Base-by-base conservation (phyloP, 495 filamentous ascomycete genomes). In the Xylaria castorea region DNA sequence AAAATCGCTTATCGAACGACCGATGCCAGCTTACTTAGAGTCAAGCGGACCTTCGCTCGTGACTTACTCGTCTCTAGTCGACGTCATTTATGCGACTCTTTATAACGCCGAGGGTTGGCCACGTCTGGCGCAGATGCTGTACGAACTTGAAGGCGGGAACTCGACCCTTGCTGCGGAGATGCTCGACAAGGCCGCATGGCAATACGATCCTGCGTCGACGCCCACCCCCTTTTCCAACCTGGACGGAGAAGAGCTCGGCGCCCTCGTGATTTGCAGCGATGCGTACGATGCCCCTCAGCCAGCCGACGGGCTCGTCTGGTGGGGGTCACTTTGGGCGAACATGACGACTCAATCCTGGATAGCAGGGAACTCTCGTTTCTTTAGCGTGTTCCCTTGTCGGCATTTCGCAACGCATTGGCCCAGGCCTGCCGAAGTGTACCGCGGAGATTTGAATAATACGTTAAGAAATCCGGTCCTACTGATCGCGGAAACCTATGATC, bases 401-500 rank as follows among this genome's bases (percentile, higher is more conserved):
- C 82, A 83, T 70, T 86, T 82, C 63, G 50, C 40, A 9, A 78
- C 72, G 1, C 83, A 84, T 63, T 86, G 84, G 84, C 83, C 84
- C 9, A 25, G 77, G 11, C 82, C 82, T 11, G 82, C 81, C 0
- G 84, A 83, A 58, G 81, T 85, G 5, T 85, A 82, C 66, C 82
- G 84, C 22, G 83, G 82, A 8, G 79, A 83, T 55, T 73, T 86
- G 36, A 80, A 81, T 71, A 73, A 81, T 60, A 82, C 80, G 0
- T 79, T 86, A 20, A 80, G 77, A 61, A 68, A 82, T 61, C 83
- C 84, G 12, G 75, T 86, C 27, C 66, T 86, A 61, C 74, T 86
- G 32, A 81, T 86, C 48, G 84, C 84, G 1, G 83, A 83, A 77
- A 82, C 82, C 25, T 84, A 86, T 66, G 84, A 86, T 61, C 83